A percentile compares a stretch with the other conserved stretches of the same genome.
Conservation (phyloP, 768 basidiomycete species). For the Suillus americanus region DNA sequence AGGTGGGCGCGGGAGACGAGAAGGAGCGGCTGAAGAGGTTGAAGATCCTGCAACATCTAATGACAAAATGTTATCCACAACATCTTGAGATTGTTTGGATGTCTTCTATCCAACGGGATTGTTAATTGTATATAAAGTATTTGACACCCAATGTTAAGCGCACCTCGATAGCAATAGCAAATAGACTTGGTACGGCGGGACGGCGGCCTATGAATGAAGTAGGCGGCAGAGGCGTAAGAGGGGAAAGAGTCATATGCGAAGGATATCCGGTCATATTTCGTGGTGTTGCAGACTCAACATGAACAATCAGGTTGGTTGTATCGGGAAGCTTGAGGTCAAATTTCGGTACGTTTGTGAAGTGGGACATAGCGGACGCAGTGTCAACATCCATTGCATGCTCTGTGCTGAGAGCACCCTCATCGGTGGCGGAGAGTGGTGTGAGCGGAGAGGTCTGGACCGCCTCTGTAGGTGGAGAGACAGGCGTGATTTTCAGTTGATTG, state of each 20-base stretch:
- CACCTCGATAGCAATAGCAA: constrained; percentile 16
- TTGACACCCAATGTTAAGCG: not conserved
- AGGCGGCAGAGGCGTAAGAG: constrained; percentile 52
- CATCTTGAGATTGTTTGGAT: not conserved
- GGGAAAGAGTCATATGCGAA: constrained; percentile 33
- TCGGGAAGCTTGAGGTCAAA: constrained; percentile 16
- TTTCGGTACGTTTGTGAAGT: constrained; percentile 21
- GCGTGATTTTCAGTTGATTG: constrained; percentile 27
- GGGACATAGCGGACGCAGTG: constrained; percentile 12
- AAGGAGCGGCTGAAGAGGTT: not conserved
- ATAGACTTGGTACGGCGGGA: constrained; percentile 13
- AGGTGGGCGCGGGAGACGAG: constrained; percentile 3
- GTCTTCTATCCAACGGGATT: not conserved
- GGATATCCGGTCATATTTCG: constrained; percentile 2
- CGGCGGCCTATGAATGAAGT: constrained; percentile 35
- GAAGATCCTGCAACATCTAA: constrained; percentile 6
- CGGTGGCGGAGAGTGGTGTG: not conserved
- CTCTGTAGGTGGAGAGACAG: constrained; percentile 20
- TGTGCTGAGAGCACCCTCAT: not conserved
- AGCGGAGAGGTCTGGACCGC: not conserved
- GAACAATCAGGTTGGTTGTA: constrained; percentile 31
- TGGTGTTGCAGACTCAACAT: constrained; percentile 12
- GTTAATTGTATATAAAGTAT: constrained; percentile 2
- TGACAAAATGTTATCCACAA: not conserved
- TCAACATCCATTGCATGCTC: constrained; percentile 27